Evolutionary conservation across 176 grass and related monocot species (phyloP).

Genomic region (Raddia guianensis): DNA sequence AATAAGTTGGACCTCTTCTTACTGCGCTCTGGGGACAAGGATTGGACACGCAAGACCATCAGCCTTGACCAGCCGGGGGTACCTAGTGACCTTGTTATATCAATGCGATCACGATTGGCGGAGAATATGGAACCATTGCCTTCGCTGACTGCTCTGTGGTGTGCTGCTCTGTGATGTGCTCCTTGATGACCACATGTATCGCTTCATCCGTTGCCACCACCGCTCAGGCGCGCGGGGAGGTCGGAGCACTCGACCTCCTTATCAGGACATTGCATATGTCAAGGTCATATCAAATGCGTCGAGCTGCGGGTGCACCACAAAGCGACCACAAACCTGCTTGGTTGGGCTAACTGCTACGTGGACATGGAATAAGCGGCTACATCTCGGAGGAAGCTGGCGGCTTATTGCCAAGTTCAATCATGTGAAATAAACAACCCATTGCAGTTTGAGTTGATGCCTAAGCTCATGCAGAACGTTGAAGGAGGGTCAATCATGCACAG

Average conservation of each 20-base stretch:
- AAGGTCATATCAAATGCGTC: not conserved
- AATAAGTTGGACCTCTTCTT: no score
- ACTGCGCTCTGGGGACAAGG: no score
- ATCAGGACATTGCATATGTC: no score
- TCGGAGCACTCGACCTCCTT: not conserved
- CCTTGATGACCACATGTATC: not conserved
- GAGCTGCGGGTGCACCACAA: not conserved
- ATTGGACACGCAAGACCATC: no score
- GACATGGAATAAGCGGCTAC: constrained; percentile 2
- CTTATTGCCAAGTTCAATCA: no score
- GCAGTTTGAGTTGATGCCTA: no score
- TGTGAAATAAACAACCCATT: no score
- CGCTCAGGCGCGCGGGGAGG: not conserved
- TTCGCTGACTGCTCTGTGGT: not conserved
- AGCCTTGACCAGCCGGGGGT: no score
- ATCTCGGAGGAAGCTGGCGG: not conserved
- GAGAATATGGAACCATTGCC: not conserved
- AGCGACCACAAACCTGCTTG: not conserved
- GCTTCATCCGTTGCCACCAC: not conserved
- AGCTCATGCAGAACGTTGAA: no score
- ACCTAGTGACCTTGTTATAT: no score
- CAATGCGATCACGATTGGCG: no score
- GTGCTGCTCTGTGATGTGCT: constrained; percentile 4
- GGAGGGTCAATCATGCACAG: no score
- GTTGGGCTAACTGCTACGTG: not conserved